Percentiles rank a stretch among this genome's conserved stretches.
phyloP scores from a whole-genome alignment of 2,329 filamentous ascomycete species.

The Cadophora gregata region DNA sequence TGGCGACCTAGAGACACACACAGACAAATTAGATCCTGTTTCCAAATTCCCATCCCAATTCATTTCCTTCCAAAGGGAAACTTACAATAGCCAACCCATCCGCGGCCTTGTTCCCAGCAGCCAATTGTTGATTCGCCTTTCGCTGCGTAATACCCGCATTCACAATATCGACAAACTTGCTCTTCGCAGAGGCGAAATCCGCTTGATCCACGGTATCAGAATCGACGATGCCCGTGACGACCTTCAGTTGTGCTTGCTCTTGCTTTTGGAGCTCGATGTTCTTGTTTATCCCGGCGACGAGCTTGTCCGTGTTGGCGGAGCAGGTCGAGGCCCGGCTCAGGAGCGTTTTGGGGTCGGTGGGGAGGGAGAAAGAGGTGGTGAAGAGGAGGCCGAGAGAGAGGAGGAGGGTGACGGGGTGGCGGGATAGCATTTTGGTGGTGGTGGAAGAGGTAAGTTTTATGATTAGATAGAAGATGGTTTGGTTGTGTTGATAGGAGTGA shows the following conservation, averaged over 20 bases:
- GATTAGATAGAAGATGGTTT: constrained; percentile 3
- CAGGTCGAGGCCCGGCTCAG: constrained; percentile 22
- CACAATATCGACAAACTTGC: constrained; percentile 29
- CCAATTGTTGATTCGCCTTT: constrained; percentile 28
- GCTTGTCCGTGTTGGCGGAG: constrained; percentile 19
- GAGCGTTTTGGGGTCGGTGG: neutral
- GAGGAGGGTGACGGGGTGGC: neutral
- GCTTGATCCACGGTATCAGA: neutral
- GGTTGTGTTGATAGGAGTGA: too few species aligned
- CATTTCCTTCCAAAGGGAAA: neutral
- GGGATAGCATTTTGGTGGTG: neutral
- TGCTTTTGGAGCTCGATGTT: constrained; percentile 32
- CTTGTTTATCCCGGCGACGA: constrained; percentile 31
- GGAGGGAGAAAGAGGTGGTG: neutral
- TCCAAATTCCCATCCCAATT: neutral
- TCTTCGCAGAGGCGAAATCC: constrained; percentile 22
- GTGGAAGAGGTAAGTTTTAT: neutral
- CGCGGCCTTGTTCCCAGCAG: constrained; percentile 23
- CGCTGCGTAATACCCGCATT: constrained; percentile 26
- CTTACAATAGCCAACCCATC: constrained; percentile 27
- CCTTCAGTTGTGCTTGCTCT: constrained; percentile 26
- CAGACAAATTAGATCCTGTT: too few species aligned
- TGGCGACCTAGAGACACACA: too few species aligned
- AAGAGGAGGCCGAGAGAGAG: neutral
- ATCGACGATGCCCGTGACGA: constrained; percentile 22